Evolutionary conservation across 2,329 filamentous ascomycete genomes (phyloP).

Genomic region (Penicillium griseofulvum): DNA sequence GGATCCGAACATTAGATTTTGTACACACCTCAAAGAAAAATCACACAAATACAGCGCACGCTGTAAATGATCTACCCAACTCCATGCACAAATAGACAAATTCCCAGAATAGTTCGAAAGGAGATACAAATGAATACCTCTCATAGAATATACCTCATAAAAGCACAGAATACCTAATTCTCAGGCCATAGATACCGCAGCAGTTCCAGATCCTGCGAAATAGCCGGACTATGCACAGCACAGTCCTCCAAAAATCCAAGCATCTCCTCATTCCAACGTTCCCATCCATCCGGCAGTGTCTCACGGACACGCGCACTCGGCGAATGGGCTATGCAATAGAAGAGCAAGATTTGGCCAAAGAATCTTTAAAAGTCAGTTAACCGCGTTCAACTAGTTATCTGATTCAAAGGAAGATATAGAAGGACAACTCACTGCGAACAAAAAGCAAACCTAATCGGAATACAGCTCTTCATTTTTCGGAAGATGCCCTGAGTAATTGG

Average conservation of each 20-base stretch:
- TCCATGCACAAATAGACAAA: conserved; percentile 5
- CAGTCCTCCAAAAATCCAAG: conserved; percentile 41
- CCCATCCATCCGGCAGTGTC: conserved; percentile 39
- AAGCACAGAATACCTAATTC: conserved; percentile 1
- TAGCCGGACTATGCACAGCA: conserved; percentile 38
- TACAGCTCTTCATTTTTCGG: conserved; percentile 42
- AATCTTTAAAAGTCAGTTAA: conserved; percentile 27
- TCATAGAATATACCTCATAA: neutral
- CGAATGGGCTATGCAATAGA: conserved; percentile 43
- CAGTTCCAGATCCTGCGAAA: conserved; percentile 41
- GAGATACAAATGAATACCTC: neutral
- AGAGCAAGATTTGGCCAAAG: conserved; percentile 44
- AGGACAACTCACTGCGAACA: conserved; percentile 36
- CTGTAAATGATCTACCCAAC: neutral
- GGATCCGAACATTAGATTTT: neutral
- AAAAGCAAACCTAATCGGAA: conserved; percentile 44
- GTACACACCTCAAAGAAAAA: neutral
- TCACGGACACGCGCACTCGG: conserved; percentile 35
- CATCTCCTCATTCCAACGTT: conserved; percentile 44
- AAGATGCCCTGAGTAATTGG: conserved; percentile 41
- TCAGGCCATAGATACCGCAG: conserved; percentile 30
- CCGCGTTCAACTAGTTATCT: neutral
- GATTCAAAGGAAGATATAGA: no score
- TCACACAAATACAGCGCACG: neutral
- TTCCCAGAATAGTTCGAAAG: neutral